Conservation (phyloP, 2,329 filamentous ascomycete species). For the Stagonosporopsis cucurbitacearum region DNA sequence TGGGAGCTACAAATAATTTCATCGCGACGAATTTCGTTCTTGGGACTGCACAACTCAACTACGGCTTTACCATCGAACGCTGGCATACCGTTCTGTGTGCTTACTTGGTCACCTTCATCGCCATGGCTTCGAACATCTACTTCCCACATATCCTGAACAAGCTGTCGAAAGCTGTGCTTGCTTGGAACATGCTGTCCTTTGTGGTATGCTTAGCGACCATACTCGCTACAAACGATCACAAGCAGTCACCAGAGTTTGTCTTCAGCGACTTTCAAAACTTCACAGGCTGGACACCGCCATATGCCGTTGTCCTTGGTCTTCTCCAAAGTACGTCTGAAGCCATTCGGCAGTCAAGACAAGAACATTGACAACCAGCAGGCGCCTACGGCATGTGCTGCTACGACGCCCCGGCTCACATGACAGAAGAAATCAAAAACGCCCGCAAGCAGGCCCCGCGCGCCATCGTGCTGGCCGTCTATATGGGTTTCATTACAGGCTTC, state of each 20-base stretch:
- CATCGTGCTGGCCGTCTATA: conserved; percentile 49
- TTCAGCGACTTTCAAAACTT: conserved; percentile 63
- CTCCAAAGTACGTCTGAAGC: conserved; percentile 50
- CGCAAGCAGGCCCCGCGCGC: conserved; percentile 57
- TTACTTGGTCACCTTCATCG: conserved; percentile 56
- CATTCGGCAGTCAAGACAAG: not conserved
- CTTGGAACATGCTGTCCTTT: conserved; percentile 63
- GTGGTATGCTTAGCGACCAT: conserved; percentile 60
- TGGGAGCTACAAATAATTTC: conserved; percentile 63
- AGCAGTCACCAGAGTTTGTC: conserved; percentile 62
- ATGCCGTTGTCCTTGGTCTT: conserved; percentile 61
- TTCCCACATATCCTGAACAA: conserved; percentile 59
- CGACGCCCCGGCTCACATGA: conserved; percentile 60
- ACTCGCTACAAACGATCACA: conserved; percentile 61
- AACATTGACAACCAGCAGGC: not conserved
- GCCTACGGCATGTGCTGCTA: conserved; percentile 63
- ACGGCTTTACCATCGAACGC: conserved; percentile 59
- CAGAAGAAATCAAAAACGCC: conserved; percentile 61
- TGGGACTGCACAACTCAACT: conserved; percentile 60
- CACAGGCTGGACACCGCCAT: conserved; percentile 59
- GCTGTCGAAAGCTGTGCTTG: conserved; percentile 57
- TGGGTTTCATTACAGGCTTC: conserved; percentile 51
- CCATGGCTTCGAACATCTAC: conserved; percentile 58
- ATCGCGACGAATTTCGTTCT: conserved; percentile 63
- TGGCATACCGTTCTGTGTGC: conserved; percentile 64